Conservation (phyloP, 305 asterid species). For the Fraxinus latifolia region DNA sequence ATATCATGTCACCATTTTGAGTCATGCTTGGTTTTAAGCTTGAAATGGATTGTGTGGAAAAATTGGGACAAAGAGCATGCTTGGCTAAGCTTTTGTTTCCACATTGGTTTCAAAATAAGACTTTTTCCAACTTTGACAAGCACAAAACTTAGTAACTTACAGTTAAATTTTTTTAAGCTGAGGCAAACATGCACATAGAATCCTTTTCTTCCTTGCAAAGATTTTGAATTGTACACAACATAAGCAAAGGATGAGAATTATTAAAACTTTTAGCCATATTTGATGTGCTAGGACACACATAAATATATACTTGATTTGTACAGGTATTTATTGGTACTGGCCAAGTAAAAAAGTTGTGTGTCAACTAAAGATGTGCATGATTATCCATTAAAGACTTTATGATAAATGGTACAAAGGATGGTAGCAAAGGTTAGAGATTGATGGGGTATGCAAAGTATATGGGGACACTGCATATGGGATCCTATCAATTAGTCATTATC, state of each 20-base stretch:
- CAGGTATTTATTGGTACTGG: conserved; percentile 33
- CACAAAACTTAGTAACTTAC: background rate
- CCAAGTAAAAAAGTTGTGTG: conserved; percentile 40
- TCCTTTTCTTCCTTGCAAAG: background rate
- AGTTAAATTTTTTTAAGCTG: background rate
- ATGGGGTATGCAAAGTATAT: conserved; percentile 34
- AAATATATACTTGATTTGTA: conserved; percentile 25
- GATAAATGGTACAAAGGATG: conserved; percentile 38
- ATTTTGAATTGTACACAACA: background rate
- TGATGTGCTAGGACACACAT: conserved; percentile 25
- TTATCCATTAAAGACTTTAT: conserved; percentile 35
- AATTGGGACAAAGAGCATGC: background rate
- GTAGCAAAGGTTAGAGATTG: background rate
- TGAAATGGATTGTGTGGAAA: background rate
- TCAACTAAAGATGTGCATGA: conserved; percentile 35
- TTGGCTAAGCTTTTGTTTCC: background rate
- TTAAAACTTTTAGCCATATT: background rate
- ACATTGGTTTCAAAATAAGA: background rate
- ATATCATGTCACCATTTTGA: background rate
- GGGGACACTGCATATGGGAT: conserved; percentile 52
- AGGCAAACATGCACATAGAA: background rate
- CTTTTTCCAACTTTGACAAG: background rate
- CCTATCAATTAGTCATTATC: conserved; percentile 36
- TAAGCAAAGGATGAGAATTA: background rate
- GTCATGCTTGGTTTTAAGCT: background rate